phyloP scores from a whole-genome alignment of 495 filamentous ascomycete species.

The Penicillium daleae region DNA sequence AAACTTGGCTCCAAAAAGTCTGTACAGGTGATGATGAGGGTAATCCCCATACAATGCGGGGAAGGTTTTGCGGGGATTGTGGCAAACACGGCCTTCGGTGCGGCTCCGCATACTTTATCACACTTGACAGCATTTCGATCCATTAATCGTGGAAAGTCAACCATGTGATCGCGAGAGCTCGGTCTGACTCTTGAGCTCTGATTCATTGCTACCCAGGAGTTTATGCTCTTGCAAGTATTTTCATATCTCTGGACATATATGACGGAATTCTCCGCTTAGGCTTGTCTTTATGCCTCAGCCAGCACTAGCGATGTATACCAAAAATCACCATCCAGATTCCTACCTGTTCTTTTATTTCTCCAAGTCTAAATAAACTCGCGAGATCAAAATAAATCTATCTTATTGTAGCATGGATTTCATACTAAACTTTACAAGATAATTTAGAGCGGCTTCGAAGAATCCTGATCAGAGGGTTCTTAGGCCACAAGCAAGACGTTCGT shows the following conservation, averaged over 20 bases:
- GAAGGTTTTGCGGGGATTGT: conserved; percentile 17
- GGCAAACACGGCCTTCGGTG: background rate
- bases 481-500: too few relatives aligned
- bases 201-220: too few relatives aligned
- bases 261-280: background rate
- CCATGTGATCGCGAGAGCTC: background rate
- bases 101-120: conserved; percentile 13
- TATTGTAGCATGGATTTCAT: too few relatives aligned
- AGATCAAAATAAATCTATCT: too few relatives aligned
- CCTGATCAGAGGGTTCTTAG: too few relatives aligned
- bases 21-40: background rate
- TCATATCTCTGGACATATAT: background rate
- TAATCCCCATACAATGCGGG: conserved; percentile 3
- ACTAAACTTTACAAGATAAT: too few relatives aligned
- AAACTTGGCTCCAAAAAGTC: background rate
- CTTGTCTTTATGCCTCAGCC: background rate
- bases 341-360: background rate
- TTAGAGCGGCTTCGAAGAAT: too few relatives aligned
- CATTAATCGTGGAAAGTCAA: background rate
- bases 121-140: background rate
- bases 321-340: background rate
- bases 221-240: too few relatives aligned
- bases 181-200: too few relatives aligned
- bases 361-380: background rate
- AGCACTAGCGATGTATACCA: background rate